Base-by-base conservation (phyloP, 768 basidiomycete genomes). In the Candolleomyces aberdarensis region DNA sequence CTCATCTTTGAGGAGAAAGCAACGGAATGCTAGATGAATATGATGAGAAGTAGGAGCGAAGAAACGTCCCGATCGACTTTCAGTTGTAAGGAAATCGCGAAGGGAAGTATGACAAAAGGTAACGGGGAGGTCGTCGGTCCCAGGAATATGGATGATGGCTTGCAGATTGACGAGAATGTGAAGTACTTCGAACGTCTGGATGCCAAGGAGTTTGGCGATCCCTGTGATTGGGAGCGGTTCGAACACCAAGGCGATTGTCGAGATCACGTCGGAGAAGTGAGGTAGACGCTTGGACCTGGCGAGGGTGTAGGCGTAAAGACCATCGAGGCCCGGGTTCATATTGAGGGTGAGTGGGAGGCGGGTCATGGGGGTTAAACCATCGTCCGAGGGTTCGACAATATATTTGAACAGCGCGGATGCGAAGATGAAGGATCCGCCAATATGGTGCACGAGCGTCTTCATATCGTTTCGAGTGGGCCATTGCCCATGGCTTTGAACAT, bases 351-450 rank as follows among this genome's bases (percentile, higher is more conserved):
- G 53, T 2, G 22, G 53, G 53, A 55, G 31, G 26, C 53, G 53
- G 11, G n/a, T 17, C 53, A 55, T 55, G 3, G 53, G 53, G 11
- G 53, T 55, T 11, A 55, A 32, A 5, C 32, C 32, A 32, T 55
- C 53, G 15, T 40, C n/a, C 15, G 13, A 17, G 11, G 7, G 10
- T 3, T 20, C 31, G 6, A 55, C 26, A 17, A 55, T 26, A 8
- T 10, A 19, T 36, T 55, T 55, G 36, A 41, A 8, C 13, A 55
- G 11, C 1, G 53, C 40, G 1, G 53, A 32, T 20, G 32, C 14
- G 32, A 55, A 55, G 4, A 55, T 91, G 39, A 39, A 55, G 5
- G 53, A 55, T 14, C 53, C 31, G 6, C 53, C 53, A 11, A 22
- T 41, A 41, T 55, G 53, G 36, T 41, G 19, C n/a, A 54, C n/a